A percentile compares a stretch with the other conserved stretches of the same genome.
Evolutionary conservation across 768 basidiomycete genomes (phyloP).

Genomic region (Suillus fuscotomentosus): DNA sequence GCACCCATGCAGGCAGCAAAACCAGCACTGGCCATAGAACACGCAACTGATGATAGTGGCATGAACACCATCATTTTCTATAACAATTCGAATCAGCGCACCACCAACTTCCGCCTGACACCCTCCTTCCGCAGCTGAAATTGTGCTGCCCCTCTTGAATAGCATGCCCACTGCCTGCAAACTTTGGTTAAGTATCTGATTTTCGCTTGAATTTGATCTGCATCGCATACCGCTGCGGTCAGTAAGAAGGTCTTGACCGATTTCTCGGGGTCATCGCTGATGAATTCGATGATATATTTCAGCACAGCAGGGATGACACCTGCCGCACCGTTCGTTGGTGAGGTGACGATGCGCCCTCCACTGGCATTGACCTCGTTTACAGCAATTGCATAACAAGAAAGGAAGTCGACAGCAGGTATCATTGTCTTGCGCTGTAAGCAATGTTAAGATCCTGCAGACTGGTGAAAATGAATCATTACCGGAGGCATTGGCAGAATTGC

Average conservation of each 20-base stretch:
- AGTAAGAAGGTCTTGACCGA: constrained; percentile 86
- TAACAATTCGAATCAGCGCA: constrained; percentile 26
- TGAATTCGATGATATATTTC: constrained; percentile 90
- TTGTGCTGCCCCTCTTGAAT: constrained; percentile 96
- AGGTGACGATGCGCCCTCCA: constrained; percentile 93
- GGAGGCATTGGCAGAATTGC: constrained; percentile 79
- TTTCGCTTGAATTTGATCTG: constrained; percentile 11
- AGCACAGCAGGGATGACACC: constrained; percentile 92
- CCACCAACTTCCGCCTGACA: constrained; percentile 96
- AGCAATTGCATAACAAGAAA: constrained; percentile 92
- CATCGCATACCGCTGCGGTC: constrained; percentile 77
- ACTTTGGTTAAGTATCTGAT: not conserved
- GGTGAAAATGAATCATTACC: constrained; percentile 41
- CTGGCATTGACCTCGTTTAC: constrained; percentile 95
- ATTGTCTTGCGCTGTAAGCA: constrained; percentile 67
- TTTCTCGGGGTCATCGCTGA: constrained; percentile 88
- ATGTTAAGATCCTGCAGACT: constrained; percentile 6
- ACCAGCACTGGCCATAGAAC: constrained; percentile 93
- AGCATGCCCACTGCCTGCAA: constrained; percentile 86
- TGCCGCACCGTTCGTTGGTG: constrained; percentile 90
- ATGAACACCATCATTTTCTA: constrained; percentile 5
- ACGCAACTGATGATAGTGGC: constrained; percentile 59
- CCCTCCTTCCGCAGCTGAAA: constrained; percentile 93
- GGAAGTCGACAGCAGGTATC: constrained; percentile 91
- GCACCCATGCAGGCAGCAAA: constrained; percentile 96